phyloP scores from a whole-genome alignment of 1,139 yeast species.

The Pichia sp. region DNA sequence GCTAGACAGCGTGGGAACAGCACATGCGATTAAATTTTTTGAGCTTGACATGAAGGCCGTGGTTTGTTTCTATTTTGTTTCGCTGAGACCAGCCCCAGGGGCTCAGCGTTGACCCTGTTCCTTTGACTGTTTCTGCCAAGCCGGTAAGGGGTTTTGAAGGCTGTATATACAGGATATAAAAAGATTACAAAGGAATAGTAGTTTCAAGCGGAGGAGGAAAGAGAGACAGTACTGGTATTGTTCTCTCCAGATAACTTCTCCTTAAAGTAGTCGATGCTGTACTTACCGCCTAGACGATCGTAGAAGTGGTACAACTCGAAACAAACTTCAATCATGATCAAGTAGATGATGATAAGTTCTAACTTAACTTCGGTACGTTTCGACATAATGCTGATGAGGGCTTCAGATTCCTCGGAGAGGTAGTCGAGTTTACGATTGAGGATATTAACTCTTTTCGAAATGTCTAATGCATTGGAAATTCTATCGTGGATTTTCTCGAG shows the following conservation, averaged over 20 bases:
- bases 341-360: constrained; percentile 80
- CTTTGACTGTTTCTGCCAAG: too few species aligned
- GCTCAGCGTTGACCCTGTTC: too few species aligned
- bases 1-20: too few species aligned
- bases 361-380: constrained; percentile 70
- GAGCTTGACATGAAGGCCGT: too few species aligned
- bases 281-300: constrained; percentile 31
- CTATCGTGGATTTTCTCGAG: constrained; percentile 67
- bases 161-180: too few species aligned
- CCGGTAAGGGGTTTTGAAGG: too few species aligned
- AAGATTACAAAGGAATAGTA: background rate
- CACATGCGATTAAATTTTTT: too few species aligned
- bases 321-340: constrained; percentile 77
- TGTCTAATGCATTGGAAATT: constrained; percentile 66
- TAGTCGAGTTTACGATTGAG: constrained; percentile 81
- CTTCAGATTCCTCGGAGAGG: constrained; percentile 82
- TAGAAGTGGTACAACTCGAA: constrained; percentile 65
- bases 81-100: too few species aligned
- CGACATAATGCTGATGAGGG: constrained; percentile 63
- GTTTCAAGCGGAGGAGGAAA: background rate
- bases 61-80: too few species aligned
- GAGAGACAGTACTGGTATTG: background rate
- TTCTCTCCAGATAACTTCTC: background rate
- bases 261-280: constrained; percentile 15
- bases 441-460: constrained; percentile 67